phyloP scores from a whole-genome alignment of 2,329 filamentous ascomycete species.

The Penicillium sclerotiorum region DNA sequence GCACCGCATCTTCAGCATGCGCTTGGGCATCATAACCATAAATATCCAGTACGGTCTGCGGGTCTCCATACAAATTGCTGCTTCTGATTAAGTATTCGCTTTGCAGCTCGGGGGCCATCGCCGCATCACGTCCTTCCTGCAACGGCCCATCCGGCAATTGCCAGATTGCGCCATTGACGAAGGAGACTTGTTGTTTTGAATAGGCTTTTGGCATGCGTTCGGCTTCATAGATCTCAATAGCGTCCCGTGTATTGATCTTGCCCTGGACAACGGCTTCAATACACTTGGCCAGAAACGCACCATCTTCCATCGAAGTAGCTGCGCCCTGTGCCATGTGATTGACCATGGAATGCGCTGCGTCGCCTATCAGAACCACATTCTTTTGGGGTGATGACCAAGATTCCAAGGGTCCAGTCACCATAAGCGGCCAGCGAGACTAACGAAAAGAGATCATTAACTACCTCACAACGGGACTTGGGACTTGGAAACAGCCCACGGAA shows the following conservation, averaged over 20 bases:
- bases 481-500: too few relatives aligned
- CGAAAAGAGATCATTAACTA: too few relatives aligned
- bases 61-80: constrained; percentile 46
- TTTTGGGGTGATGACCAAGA: constrained; percentile 46
- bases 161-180: constrained; percentile 42
- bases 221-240: constrained; percentile 44
- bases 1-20: constrained; percentile 37
- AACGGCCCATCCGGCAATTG: constrained; percentile 38
- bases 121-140: constrained; percentile 39
- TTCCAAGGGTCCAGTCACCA: constrained; percentile 46
- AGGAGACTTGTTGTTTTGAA: constrained; percentile 47
- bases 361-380: constrained; percentile 50
- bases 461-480: too few relatives aligned
- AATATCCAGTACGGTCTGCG: constrained; percentile 38
- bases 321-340: constrained; percentile 51
- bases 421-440: constrained; percentile 46
- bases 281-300: constrained; percentile 43
- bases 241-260: constrained; percentile 36
- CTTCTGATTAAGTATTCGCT: constrained; percentile 39
- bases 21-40: constrained; percentile 47
- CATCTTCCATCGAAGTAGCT: constrained; percentile 51
- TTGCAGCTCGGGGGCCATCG: constrained; percentile 40
- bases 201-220: constrained; percentile 48
- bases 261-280: constrained; percentile 40
- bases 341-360: constrained; percentile 48